Evolutionary conservation across 2,329 filamentous ascomycete genomes (phyloP).

Genomic region (Ilyonectria destructans): DNA sequence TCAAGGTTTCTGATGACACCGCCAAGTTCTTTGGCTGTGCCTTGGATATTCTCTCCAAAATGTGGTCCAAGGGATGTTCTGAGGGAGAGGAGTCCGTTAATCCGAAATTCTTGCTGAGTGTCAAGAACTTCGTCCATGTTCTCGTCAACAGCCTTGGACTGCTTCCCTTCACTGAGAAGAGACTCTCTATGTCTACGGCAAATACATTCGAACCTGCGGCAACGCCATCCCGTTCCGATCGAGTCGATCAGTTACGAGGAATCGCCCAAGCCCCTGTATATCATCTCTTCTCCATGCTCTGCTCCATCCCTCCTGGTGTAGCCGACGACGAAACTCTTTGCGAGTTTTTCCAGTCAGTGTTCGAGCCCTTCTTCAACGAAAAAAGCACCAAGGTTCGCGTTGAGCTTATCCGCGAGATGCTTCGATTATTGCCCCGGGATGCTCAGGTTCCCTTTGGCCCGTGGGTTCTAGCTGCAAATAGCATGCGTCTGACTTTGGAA

Average conservation of each 20-base stretch:
- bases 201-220: constrained; percentile 75
- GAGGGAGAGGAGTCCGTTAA: constrained; percentile 63
- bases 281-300: constrained; percentile 76
- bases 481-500: constrained; percentile 62
- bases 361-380: constrained; percentile 73
- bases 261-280: constrained; percentile 74
- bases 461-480: constrained; percentile 68
- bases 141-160: constrained; percentile 69
- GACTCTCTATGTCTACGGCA: constrained; percentile 65
- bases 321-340: constrained; percentile 64
- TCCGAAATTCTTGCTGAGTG: constrained; percentile 69
- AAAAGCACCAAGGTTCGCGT: constrained; percentile 62
- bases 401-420: constrained; percentile 67
- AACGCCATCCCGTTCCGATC: constrained; percentile 73
- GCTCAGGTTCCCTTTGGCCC: constrained; percentile 63
- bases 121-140: constrained; percentile 65
- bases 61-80: constrained; percentile 69
- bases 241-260: constrained; percentile 67
- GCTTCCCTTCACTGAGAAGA: constrained; percentile 76
- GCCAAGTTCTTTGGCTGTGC: constrained; percentile 84
- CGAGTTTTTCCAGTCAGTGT: constrained; percentile 65
- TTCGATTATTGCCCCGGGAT: constrained; percentile 65
- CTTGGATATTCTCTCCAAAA: constrained; percentile 77
- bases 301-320: constrained; percentile 64
- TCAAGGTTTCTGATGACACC: constrained; percentile 89